Conservation (phyloP, 2,329 filamentous ascomycete genomes). For the Trichoderma semiorbis region DNA sequence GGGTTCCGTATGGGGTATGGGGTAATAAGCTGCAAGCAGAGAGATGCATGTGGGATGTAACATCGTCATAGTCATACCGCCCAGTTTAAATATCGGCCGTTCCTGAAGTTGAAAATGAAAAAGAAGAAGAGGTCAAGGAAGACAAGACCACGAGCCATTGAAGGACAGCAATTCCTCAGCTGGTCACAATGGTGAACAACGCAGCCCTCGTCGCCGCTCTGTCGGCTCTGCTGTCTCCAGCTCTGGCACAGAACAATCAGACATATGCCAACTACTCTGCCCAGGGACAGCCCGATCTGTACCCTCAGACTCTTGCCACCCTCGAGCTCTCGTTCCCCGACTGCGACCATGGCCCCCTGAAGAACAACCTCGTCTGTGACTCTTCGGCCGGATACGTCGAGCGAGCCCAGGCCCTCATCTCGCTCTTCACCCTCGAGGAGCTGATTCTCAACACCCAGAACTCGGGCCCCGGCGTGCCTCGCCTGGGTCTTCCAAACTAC, state of each 20-base stretch:
- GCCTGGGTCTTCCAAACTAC: conserved; percentile 56
- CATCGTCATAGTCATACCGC: conserved; percentile 12
- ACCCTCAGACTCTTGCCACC: conserved; percentile 7
- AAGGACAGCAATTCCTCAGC: neutral
- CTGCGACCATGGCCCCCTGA: conserved; percentile 32
- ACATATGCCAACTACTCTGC: conserved; percentile 12
- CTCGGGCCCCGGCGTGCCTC: conserved; percentile 43
- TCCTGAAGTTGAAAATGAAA: neutral
- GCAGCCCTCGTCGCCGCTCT: conserved; percentile 8
- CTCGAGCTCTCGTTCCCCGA: conserved; percentile 28
- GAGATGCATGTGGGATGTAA: neutral
- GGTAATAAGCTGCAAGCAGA: neutral
- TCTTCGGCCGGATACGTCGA: conserved; percentile 23
- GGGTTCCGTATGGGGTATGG: conserved; percentile 1
- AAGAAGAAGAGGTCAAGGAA: neutral
- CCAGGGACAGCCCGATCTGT: conserved; percentile 14
- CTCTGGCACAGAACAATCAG: conserved; percentile 11
- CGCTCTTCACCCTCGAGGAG: conserved; percentile 32
- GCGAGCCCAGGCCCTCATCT: conserved; percentile 31
- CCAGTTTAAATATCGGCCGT: conserved; percentile 4
- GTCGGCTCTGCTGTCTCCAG: conserved; percentile 1
- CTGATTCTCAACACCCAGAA: conserved; percentile 33
- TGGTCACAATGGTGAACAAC: conserved; percentile 4
- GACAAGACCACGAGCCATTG: conserved; percentile 1
- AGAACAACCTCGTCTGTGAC: conserved; percentile 33